phyloP scores from a whole-genome alignment of 805 yeast species.

The Yarrowia sp. region DNA sequence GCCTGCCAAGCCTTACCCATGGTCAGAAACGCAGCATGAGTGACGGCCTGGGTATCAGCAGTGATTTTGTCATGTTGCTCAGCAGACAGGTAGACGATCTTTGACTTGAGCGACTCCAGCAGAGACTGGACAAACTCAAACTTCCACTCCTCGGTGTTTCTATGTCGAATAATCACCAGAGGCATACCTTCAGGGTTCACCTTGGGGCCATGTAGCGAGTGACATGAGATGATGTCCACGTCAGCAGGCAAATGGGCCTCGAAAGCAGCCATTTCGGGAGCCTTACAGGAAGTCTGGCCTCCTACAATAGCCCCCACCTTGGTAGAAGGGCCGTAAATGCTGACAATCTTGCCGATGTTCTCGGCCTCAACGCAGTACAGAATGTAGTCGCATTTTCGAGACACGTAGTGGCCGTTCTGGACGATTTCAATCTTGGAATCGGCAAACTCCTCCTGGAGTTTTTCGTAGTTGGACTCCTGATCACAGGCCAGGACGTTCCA shows the following conservation, averaged over 20 bases:
- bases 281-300: constrained; percentile 97
- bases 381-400: constrained; percentile 76
- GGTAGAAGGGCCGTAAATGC: constrained; percentile 75
- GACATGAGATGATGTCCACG: constrained; percentile 79
- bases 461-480: constrained; percentile 60
- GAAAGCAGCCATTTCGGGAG: constrained; percentile 84
- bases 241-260: constrained; percentile 73
- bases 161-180: constrained; percentile 75
- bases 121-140: constrained; percentile 61
- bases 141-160: constrained; percentile 52
- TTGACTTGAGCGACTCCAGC: constrained; percentile 72
- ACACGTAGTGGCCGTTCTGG: constrained; percentile 79
- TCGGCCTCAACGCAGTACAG: constrained; percentile 95
- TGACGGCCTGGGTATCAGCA: constrained; percentile 97
- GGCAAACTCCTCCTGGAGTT: constrained; percentile 47
- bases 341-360: constrained; percentile 68
- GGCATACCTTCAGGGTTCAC: constrained; percentile 92
- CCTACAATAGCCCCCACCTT: constrained; percentile 89
- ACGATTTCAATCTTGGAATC: constrained; percentile 49
- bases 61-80: constrained; percentile 90
- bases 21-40: constrained; percentile 93
- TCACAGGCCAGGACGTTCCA: constrained; percentile 91
- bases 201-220: constrained; percentile 91
- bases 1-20: constrained; percentile 97
- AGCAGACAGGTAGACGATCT: constrained; percentile 74